Conservation (phyloP, 2,329 filamentous ascomycete genomes). For the Dothideomycetes sp. region DNA sequence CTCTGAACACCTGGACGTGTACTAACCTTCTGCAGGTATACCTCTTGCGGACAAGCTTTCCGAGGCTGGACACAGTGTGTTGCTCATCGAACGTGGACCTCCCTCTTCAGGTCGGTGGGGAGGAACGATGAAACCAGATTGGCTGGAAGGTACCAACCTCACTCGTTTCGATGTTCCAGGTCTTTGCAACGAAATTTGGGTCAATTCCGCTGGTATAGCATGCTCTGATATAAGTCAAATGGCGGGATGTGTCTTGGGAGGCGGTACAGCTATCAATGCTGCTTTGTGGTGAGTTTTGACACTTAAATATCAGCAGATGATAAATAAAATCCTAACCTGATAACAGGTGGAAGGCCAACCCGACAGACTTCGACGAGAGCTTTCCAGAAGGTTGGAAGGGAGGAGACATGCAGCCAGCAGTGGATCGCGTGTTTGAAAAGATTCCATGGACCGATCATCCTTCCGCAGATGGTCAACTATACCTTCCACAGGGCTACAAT, state of each 20-base stretch:
- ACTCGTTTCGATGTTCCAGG: slow-evolving; percentile 64
- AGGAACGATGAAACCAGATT: slow-evolving; percentile 48
- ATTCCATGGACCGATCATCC: slow-evolving; percentile 59
- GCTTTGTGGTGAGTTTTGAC: slow-evolving; percentile 51
- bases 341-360: too few relatives aligned
- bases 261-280: slow-evolving; percentile 56
- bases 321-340: too few relatives aligned
- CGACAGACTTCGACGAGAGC: slow-evolving; percentile 58
- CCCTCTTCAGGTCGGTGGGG: slow-evolving; percentile 54
- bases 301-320: slow-evolving; percentile 36
- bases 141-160: slow-evolving; percentile 50
- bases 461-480: slow-evolving; percentile 54
- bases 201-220: slow-evolving; percentile 45
- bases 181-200: slow-evolving; percentile 61
- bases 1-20: too few relatives aligned
- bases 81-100: slow-evolving; percentile 42
- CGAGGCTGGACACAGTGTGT: slow-evolving; percentile 52
- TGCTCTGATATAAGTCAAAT: slow-evolving; percentile 63
- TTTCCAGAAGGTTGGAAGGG: slow-evolving; percentile 64
- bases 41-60: slow-evolving; percentile 50
- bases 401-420: slow-evolving; percentile 47
- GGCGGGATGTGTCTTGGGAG: slow-evolving; percentile 61
- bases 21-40: too few relatives aligned
- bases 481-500: slow-evolving; percentile 56
- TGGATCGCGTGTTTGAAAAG: slow-evolving; percentile 53